Evolutionary conservation across 2,329 filamentous ascomycete genomes (phyloP).

Genomic region (Sordariomycetes sp.): DNA sequence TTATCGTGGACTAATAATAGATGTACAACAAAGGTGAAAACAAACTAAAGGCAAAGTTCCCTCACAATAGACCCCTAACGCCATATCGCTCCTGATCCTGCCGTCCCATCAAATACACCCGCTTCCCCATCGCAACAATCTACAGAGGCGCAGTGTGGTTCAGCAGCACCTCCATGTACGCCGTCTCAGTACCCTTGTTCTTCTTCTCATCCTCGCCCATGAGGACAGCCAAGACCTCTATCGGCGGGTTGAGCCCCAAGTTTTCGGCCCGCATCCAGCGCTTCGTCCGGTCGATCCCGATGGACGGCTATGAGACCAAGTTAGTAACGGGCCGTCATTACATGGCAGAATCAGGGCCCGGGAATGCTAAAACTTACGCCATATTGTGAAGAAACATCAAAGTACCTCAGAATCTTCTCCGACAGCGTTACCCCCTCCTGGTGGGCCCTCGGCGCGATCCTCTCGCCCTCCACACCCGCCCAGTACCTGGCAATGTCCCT

Average conservation of each 20-base stretch:
- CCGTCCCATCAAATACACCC: constrained; percentile 5
- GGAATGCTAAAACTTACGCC: constrained; percentile 56
- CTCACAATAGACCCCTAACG: constrained; percentile 10
- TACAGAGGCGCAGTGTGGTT: background rate
- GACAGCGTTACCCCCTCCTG: constrained; percentile 59
- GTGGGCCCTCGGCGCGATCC: constrained; percentile 47
- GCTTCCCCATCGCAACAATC: background rate
- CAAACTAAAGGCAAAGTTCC: background rate
- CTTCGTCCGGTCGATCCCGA: constrained; percentile 70
- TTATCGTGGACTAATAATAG: background rate
- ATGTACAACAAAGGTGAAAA: background rate
- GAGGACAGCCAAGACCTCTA: constrained; percentile 82
- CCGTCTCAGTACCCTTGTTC: constrained; percentile 39
- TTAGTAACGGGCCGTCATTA: background rate
- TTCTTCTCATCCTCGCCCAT: constrained; percentile 54
- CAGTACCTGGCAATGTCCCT: constrained; percentile 69
- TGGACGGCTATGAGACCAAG: constrained; percentile 59
- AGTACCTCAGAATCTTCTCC: constrained; percentile 85
- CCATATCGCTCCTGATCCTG: constrained; percentile 11
- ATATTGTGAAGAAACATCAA: constrained; percentile 84
- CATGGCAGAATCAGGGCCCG: background rate
- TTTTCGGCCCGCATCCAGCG: constrained; percentile 81
- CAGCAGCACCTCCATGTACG: constrained; percentile 60
- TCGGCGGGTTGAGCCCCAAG: constrained; percentile 75
- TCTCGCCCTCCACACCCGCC: constrained; percentile 51